Conservation (phyloP, 1,284 basidiomycete species). For the Puccinia triticina region DNA sequence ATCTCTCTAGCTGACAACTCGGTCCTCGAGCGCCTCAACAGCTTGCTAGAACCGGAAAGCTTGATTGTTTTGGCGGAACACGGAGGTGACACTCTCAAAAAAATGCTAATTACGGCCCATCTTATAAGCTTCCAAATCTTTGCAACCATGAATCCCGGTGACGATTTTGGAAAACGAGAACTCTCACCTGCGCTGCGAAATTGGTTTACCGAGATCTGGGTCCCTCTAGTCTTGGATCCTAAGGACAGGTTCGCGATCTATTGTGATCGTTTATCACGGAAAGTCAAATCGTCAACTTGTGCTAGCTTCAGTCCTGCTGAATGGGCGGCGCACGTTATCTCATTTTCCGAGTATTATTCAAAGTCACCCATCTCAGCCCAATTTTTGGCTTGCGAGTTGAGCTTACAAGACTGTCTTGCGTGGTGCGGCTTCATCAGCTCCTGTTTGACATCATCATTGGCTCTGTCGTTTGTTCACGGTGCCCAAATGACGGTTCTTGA, state of each 20-base stretch:
- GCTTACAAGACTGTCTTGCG: constrained; percentile 83
- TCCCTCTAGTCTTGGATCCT: constrained; percentile 79
- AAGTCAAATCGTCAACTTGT: constrained; percentile 4
- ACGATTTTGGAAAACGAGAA: constrained; percentile 99
- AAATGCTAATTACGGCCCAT: constrained; percentile 71
- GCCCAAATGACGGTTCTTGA: constrained; percentile 62
- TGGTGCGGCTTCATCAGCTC: constrained; percentile 89
- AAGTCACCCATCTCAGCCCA: constrained; percentile 69
- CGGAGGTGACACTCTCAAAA: constrained; percentile 74
- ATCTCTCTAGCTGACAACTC: constrained; percentile 98
- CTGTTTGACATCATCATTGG: constrained; percentile 20
- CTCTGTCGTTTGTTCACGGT: constrained; percentile 61
- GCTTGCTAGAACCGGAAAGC: constrained; percentile 87
- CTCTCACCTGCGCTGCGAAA: constrained; percentile 94
- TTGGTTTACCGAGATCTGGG: constrained; percentile 99
- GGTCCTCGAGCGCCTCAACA: constrained; percentile 94
- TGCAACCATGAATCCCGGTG: constrained; percentile 99
- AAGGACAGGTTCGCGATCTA: constrained; percentile 81
- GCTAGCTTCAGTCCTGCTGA: constrained; percentile 60
- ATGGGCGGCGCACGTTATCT: constrained; percentile 72
- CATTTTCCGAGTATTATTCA: constrained; percentile 82
- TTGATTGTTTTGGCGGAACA: constrained; percentile 91
- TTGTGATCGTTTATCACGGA: constrained; percentile 69
- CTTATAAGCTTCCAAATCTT: constrained; percentile 82
- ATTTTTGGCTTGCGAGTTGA: constrained; percentile 64